These are phyloP conservation scores for Clarkia xantiana DNA, from an alignment of 345 rosid genomes.

Conservation along the genomic window DNA sequence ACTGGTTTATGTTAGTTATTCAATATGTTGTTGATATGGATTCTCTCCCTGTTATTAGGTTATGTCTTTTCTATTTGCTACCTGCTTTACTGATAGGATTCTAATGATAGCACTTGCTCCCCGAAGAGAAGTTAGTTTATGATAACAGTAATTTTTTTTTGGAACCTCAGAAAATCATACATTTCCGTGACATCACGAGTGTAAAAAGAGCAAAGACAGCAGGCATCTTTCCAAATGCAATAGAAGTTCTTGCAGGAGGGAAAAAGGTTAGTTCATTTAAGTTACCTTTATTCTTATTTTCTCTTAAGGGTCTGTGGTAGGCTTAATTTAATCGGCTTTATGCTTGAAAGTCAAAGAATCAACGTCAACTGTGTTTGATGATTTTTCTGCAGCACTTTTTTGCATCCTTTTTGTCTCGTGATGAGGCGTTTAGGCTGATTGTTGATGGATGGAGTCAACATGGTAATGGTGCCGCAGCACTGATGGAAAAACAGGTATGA, in stretches of 20 bases:
- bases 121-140: not conserved
- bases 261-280: conserved; percentile 44
- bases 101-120: no score
- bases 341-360: conserved; percentile 6
- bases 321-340: not conserved
- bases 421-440: conserved; percentile 55
- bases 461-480: conserved; percentile 15
- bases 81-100: not conserved
- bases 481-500: conserved; percentile 39
- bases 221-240: conserved; percentile 89
- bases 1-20: not conserved
- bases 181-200: conserved; percentile 50
- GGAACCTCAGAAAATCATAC: conserved; percentile 55
- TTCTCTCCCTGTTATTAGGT: not conserved
- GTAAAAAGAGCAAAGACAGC: conserved; percentile 92
- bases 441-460: conserved; percentile 43
- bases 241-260: conserved; percentile 70
- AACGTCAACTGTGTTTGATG: conserved; percentile 12
- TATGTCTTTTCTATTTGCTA: not conserved
- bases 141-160: not conserved
- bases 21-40: no score
- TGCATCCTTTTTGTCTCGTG: conserved; percentile 62
- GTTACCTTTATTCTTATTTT: not conserved
- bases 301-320: not conserved
- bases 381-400: conserved; percentile 46